Evolutionary conservation across 148 eudicot species (phyloP), one percentile per base, ranked within the genome.

Genomic region (Chenopodium album): DNA sequence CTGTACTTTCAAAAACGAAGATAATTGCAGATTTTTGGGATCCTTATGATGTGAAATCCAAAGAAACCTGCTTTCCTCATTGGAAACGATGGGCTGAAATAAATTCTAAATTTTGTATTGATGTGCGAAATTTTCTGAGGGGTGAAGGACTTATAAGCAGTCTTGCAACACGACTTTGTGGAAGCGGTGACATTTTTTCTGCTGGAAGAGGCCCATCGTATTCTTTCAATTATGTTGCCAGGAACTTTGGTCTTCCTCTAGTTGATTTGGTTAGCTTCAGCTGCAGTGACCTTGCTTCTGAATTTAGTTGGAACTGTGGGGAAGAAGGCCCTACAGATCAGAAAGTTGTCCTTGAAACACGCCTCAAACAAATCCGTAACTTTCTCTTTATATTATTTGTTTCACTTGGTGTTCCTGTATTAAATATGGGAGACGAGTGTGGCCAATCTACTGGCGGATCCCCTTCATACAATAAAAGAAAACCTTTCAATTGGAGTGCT

Each of bases 31-130:
- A 94, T 86, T 77, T 85, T 68, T 97, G 97, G 94, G 92, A 91
- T 85, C 97, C 98, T 75, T 73, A 31, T 77, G 88, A 79, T 76
- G 77, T 75, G 32, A 34, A 75, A 7, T 48, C 91, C 11, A 85
- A 88, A 70, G 87, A 90, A 71, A 84, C 85, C 7, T 16, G 13
- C 28, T 97, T 97, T 82, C 98, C 98, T 75, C 99, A 94, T 77
- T 97, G 99, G 99, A 94, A 90, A 85, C 90, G 92, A 88, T 97
- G 99, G 99, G 97, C 95, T 76, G 98, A 97, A 82, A 85, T 94
- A 73, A 97, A 97, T 76, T 41, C 89, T 1, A 84, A 79, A 52
- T 97, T 97, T 74, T 86, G 90, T 47, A 17, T 31, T 41, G 96
- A 94, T 59, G 89, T 91, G 65, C 91, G 92, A 76, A 92, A 91